These are phyloP conservation scores for Sporothrix curviconia DNA, from an alignment of 2,329 filamentous ascomycete genomes.

Conservation along the genomic window DNA sequence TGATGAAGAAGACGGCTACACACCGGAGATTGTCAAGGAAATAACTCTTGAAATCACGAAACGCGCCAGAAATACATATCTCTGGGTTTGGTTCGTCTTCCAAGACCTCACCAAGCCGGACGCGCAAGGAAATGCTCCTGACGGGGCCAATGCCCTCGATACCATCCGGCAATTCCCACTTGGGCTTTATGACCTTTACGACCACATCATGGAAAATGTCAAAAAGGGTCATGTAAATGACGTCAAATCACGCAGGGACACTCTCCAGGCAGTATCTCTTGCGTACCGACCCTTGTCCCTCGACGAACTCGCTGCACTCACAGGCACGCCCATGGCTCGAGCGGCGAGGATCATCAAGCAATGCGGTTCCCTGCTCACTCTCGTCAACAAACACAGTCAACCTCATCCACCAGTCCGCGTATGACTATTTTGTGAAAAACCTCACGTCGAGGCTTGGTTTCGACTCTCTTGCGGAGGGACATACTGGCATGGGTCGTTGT, in stretches of 20 bases:
- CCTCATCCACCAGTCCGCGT: slow-evolving; percentile 2
- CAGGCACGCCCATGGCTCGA: background rate
- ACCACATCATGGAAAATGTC: slow-evolving; percentile 2
- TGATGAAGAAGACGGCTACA: background rate
- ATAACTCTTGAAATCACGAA: background rate
- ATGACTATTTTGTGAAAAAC: background rate
- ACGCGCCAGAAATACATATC: slow-evolving; percentile 4
- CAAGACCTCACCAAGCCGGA: background rate
- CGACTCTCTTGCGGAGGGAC: background rate
- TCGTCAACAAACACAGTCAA: background rate
- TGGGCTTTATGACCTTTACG: background rate
- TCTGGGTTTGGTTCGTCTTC: slow-evolving; percentile 9
- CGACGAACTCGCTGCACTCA: background rate
- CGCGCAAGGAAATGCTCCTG: background rate
- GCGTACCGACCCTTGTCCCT: background rate
- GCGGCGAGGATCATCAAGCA: background rate
- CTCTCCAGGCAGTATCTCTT: background rate
- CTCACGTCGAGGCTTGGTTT: background rate
- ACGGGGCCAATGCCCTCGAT: background rate
- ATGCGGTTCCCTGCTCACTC: slow-evolving; percentile 5
- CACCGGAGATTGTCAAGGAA: background rate
- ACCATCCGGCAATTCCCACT: background rate
- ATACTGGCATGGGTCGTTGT: background rate
- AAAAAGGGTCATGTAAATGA: background rate
- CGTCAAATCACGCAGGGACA: background rate